phyloP scores from a whole-genome alignment of 1,139 yeast species.

The Geotrichum aggregatum region DNA sequence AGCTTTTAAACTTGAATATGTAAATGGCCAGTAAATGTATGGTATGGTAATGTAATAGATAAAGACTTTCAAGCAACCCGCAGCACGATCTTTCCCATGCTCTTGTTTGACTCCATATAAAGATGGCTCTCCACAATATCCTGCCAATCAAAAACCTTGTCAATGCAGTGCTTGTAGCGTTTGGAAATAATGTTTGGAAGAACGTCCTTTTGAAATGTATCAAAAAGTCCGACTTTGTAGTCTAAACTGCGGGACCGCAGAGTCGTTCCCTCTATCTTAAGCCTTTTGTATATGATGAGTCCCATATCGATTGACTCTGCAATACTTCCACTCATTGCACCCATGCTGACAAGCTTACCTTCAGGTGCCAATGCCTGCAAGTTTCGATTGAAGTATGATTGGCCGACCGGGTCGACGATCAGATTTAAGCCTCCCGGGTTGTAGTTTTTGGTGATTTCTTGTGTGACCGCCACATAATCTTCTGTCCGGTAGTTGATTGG shows the following conservation, averaged over 20 bases:
- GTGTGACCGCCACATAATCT: slow-evolving; percentile 28
- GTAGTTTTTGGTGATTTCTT: slow-evolving; percentile 23
- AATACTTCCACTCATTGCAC: slow-evolving; percentile 31
- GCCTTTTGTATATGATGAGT: slow-evolving; percentile 30
- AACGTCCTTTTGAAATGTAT: slow-evolving; percentile 29
- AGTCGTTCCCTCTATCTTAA: slow-evolving; percentile 35
- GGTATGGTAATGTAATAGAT: too few species aligned
- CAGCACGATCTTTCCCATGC: slow-evolving; percentile 37
- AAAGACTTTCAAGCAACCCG: slow-evolving; percentile 20
- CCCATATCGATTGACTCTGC: slow-evolving; percentile 28
- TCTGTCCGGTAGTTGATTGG: slow-evolving; percentile 34
- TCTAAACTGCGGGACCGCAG: slow-evolving; percentile 32
- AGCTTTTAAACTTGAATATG: too few species aligned
- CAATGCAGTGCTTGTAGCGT: slow-evolving; percentile 30
- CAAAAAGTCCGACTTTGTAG: slow-evolving; percentile 31
- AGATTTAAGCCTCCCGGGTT: slow-evolving; percentile 32
- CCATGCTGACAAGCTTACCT: slow-evolving; percentile 35
- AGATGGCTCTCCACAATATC: slow-evolving; percentile 35
- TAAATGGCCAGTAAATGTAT: too few species aligned
- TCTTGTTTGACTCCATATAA: slow-evolving; percentile 32
- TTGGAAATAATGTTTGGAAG: slow-evolving; percentile 31
- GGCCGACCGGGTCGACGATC: slow-evolving; percentile 40
- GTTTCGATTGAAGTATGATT: slow-evolving; percentile 30
- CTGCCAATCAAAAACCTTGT: slow-evolving; percentile 28
- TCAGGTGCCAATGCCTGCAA: slow-evolving; percentile 30